Evolutionary conservation across 352 stramenopile genomes (phyloP), one percentile per base, ranked within the genome.

Genomic region (Pilasporangium apinafurcum): DNA sequence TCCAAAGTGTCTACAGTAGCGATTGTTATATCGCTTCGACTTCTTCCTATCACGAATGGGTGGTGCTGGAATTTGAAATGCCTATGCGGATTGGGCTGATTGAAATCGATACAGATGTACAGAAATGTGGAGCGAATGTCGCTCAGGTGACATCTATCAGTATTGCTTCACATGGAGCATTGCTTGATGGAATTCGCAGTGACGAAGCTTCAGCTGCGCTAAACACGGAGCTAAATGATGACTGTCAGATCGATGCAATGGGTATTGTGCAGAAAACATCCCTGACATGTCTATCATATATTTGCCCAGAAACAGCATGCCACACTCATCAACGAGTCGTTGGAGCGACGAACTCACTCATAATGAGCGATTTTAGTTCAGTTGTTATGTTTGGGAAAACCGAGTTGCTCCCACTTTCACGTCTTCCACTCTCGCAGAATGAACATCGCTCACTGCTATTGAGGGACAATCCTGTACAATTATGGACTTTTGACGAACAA

Each of bases 11-110:
- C 40, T 37, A 2, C 2, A 48, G 28, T 0, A 53, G 37, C 6
- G 39, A 51, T 8, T 91, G 75, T 33, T 91, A 85, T 33, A 38
- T 81, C 4, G 58, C 62, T 4, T 46, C 41, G 6, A 34, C 29
- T 4, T 26, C 68, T 0, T 76, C 72, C 0, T 75, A 62, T 17
- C 75, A 80, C 20, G 78, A 91, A 41, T 91, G 75, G 75, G 45
- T 91, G 2, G 57, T 91, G 10, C 37, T 91, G 9, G 71, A 82
- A 32, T 55, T 91, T 2, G 25, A 44, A 10, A 32, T 37, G 5
- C 70, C 60, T 8, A 65, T 66, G 29, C 35, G 40, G 8, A 46
- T 91, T 9, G 70, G 73, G 8, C 57, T 81, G 10, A 51, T 91
- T 7, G 73, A 86, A 10, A 31, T 91, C 5, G 56, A 75, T 25